These are phyloP conservation scores for Cryomyces antarcticus DNA, from an alignment of 495 filamentous ascomycete genomes.

Conservation along the genomic window DNA sequence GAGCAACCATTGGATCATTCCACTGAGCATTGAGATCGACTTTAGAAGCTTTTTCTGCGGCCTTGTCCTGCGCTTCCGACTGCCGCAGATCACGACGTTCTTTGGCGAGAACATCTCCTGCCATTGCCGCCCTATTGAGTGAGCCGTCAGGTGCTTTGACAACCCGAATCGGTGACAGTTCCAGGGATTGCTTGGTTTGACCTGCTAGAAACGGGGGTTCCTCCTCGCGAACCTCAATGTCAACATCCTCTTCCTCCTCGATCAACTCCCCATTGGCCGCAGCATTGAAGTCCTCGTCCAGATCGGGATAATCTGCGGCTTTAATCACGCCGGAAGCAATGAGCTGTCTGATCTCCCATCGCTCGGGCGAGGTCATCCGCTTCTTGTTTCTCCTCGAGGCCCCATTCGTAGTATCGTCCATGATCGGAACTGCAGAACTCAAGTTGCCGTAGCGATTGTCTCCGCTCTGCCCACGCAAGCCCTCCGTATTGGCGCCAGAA, in stretches of 20 bases:
- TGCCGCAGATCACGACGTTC: slow-evolving; percentile 77
- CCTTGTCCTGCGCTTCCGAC: slow-evolving; percentile 68
- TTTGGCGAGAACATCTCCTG: slow-evolving; percentile 73
- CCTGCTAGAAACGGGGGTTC: slow-evolving; percentile 92
- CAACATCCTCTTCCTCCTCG: slow-evolving; percentile 90
- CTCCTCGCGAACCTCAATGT: slow-evolving; percentile 91
- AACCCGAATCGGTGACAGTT: slow-evolving; percentile 84
- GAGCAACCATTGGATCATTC: slow-evolving; percentile 86
- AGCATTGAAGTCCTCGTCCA: slow-evolving; percentile 84
- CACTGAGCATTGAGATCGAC: slow-evolving; percentile 83
- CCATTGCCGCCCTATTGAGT: slow-evolving; percentile 85
- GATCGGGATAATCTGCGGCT: slow-evolving; percentile 78
- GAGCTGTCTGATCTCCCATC: slow-evolving; percentile 93
- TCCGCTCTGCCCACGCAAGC: slow-evolving; percentile 34
- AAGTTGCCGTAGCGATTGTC: slow-evolving; percentile 37
- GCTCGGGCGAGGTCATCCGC: slow-evolving; percentile 82
- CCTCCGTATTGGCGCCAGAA: slow-evolving; percentile 82
- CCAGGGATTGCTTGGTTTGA: slow-evolving; percentile 87
- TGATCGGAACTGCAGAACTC: slow-evolving; percentile 38
- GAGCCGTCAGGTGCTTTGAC: slow-evolving; percentile 95
- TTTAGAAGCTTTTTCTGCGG: slow-evolving; percentile 53
- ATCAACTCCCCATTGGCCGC: slow-evolving; percentile 71
- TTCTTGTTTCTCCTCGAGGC: slow-evolving; percentile 47
- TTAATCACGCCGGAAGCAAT: slow-evolving; percentile 88
- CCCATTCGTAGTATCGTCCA: slow-evolving; percentile 38